Evolutionary conservation across 768 basidiomycete species (phyloP), one percentile per base, ranked within the genome.

Genomic region (Cystobasidium tubakii): DNA sequence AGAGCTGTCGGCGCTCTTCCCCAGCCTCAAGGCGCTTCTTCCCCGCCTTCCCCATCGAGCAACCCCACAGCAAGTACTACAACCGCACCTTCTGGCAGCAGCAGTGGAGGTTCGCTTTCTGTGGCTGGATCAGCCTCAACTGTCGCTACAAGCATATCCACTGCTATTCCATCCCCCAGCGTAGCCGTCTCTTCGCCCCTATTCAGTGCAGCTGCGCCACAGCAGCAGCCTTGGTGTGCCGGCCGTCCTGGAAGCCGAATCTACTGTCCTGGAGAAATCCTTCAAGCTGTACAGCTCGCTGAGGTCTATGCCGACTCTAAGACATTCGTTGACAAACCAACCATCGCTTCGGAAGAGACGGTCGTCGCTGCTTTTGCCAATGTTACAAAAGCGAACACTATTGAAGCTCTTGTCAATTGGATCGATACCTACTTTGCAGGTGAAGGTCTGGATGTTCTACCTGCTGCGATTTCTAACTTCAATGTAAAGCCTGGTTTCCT

Each of bases 241-340:
- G 54, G 69, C 19, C 69, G 25, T 3, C 33, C 33, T 21, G 69
- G 53, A 6, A 57, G 54, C 43, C 53, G 44, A 27, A 71, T 75
- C 54, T 75, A 50, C 70, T 70, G 62, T 36, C 74, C 62, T 34
- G 55, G 36, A 15, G 60, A 78, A 75, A 76, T 82, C 10, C 83
- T 96, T 29, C 92, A 95, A 85, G 89, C 90, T 0, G 87, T 94
- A 74, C 89, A 92, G 80, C 77, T 95, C 74, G 91, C 92, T 0
- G 80, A 84, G 50, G 82, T 89, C 31, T 96, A 85, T 79, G 80
- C 84, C 0, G 93, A 96, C 81, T 87, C 88, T 57, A 95, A 96
- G 82, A 93, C 90, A 0, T 88, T 95, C 80, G 89, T 90, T 19
- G 65, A 69, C 29, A 54, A 73, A 62, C 54, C 46, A 10, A 54